Conservation (phyloP, 2,329 filamentous ascomycete species). For the Orbilia ellipsospora region DNA sequence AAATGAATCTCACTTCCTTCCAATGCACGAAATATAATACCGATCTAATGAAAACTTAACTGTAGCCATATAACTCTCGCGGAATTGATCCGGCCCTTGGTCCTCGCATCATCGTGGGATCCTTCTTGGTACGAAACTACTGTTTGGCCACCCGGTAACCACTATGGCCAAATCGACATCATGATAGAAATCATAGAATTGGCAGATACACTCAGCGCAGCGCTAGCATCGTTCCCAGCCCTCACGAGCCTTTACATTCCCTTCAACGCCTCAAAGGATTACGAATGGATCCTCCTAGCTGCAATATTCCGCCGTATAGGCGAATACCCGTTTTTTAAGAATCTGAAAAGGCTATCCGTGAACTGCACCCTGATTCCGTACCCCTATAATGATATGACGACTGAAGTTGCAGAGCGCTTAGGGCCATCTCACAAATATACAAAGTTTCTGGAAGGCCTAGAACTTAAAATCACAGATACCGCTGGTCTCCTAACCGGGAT, state of each 20-base stretch:
- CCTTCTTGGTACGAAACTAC: no score
- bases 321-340: neutral
- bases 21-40: neutral
- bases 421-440: neutral
- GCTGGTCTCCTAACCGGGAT: neutral
- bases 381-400: neutral
- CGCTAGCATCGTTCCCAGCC: neutral
- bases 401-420: neutral
- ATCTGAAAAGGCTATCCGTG: conserved; percentile 1
- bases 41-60: neutral
- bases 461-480: neutral
- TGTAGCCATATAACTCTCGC: no score
- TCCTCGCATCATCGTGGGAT: neutral
- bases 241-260: neutral
- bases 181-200: conserved; percentile 11
- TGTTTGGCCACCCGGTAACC: neutral
- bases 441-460: neutral
- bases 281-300: neutral
- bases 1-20: neutral
- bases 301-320: conserved; percentile 5
- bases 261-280: neutral
- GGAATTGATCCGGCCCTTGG: no score
- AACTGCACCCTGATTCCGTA: neutral
- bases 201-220: neutral
- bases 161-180: neutral